phyloP scores from a whole-genome alignment of 2,329 filamentous ascomycete genomes.

The Stagonosporopsis rhizophila region DNA sequence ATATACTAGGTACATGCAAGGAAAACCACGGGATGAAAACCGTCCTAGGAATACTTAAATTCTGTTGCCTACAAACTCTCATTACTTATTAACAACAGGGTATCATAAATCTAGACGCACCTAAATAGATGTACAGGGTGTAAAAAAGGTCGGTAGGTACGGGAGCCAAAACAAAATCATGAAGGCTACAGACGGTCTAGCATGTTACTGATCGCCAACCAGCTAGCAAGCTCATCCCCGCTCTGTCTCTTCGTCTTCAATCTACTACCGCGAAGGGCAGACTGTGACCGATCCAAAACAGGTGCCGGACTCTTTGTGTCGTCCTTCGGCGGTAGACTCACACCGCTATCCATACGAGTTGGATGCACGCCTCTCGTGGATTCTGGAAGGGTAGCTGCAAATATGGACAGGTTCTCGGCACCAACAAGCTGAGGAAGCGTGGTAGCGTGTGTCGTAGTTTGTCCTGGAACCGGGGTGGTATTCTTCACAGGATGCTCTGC shows the following conservation, averaged over 20 bases:
- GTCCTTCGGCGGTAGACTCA: background rate
- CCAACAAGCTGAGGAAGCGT: background rate
- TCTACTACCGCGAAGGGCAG: background rate
- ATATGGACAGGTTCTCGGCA: background rate
- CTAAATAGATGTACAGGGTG: too few relatives aligned
- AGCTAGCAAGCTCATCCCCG: conserved; percentile 10
- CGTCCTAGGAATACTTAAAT: too few relatives aligned
- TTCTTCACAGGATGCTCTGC: too few relatives aligned
- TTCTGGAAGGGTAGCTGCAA: background rate
- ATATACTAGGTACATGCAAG: too few relatives aligned
- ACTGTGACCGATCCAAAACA: background rate
- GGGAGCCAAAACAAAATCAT: background rate
- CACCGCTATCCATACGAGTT: conserved; percentile 8
- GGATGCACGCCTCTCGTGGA: background rate
- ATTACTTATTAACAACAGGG: background rate
- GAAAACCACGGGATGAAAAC: too few relatives aligned
- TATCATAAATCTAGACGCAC: background rate
- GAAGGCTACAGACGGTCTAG: conserved; percentile 4
- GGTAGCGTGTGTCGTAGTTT: background rate
- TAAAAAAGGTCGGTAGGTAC: background rate
- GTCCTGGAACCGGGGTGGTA: too few relatives aligned
- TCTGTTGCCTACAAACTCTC: too few relatives aligned
- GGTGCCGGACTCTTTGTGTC: background rate
- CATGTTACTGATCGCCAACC: conserved; percentile 16
- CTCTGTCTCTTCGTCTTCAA: conserved; percentile 3